Evolutionary conservation across 2,329 filamentous ascomycete species (phyloP), one percentile per base, ranked within the genome.

Genomic region (Aspergillus unguis): DNA sequence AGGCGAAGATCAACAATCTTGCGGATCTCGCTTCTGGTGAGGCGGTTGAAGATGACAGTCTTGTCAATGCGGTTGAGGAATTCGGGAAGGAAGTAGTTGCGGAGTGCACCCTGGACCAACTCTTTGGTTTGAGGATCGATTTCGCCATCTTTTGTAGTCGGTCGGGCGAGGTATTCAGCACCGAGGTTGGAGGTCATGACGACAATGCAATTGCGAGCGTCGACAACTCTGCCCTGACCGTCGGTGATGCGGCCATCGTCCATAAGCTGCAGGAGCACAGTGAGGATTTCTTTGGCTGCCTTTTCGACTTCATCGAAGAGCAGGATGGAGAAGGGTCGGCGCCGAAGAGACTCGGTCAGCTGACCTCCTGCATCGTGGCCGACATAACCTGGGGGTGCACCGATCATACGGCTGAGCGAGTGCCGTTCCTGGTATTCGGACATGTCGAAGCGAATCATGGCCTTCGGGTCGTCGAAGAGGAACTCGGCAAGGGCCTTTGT

Each of bases 361-460:
- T 99, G 94, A 48, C 94, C 94, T 62, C 94, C 94, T 31, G 94
- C 85, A 66, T 99, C 94, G 69, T 99, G 92, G 11, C 94, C 94
- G 54, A 99, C 92, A 62, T 99, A 99, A 58, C 94, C 94, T 4
- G 94, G 94, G 23, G 94, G 94, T 23, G 94, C 92, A 69, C 94
- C 94, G 63, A 99, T 99, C 90, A 99, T 96, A 55, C 94, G 85
- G 70, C 90, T 95, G 10, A 99, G 83, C 0, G 92, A 88, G 71
- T 99, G 94, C 4, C 92, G 87, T 74, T 99, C 94, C 73, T 99
- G 95, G 73, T 99, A 99, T 74, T 99, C 94, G 4, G 92, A 97
- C 94, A 99, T 99, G 71, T 99, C 94, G 76, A 99, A 95, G 36
- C 94, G 88, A 64, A 99, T 96, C 94, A 99, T 97, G 32, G 92